phyloP scores from a whole-genome alignment of 2,329 filamentous ascomycete genomes.

The Phaeosphaeriaceae sp. region DNA sequence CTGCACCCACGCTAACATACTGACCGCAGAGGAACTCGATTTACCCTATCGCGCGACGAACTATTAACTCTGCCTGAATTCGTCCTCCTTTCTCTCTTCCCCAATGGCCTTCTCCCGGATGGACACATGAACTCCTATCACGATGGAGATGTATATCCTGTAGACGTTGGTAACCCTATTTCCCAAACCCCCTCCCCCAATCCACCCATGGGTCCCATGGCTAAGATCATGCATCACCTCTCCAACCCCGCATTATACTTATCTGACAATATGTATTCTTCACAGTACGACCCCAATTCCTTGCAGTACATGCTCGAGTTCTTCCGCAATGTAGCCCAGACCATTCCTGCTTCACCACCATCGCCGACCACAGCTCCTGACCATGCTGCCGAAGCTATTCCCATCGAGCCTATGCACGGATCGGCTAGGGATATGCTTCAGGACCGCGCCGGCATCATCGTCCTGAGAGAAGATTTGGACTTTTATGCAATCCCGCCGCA shows the following conservation, averaged over 20 bases:
- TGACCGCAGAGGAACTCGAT: constrained; percentile 77
- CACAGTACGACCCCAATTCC: constrained; percentile 92
- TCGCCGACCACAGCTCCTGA: constrained; percentile 62
- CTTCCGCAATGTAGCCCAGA: constrained; percentile 93
- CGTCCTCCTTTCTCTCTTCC: constrained; percentile 94
- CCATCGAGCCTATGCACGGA: constrained; percentile 74
- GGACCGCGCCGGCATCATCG: constrained; percentile 93
- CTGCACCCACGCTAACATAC: constrained; percentile 17
- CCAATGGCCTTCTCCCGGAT: constrained; percentile 96
- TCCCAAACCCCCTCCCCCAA: constrained; percentile 37
- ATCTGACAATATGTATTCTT: constrained; percentile 62
- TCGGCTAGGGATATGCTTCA: constrained; percentile 78
- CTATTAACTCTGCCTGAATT: constrained; percentile 95
- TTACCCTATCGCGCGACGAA: constrained; percentile 93
- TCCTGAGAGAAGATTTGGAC: constrained; percentile 92
- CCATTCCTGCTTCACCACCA: constrained; percentile 78
- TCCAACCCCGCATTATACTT: constrained; percentile 57
- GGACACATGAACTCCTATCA: constrained; percentile 93
- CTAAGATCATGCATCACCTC: constrained; percentile 50
- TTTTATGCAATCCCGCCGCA: constrained; percentile 95
- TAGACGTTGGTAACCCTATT: constrained; percentile 77
- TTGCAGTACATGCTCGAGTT: constrained; percentile 99
- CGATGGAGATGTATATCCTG: constrained; percentile 92
- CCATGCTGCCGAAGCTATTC: constrained; percentile 60
- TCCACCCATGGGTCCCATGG: constrained; percentile 41